Evolutionary conservation across 768 basidiomycete species (phyloP).

Genomic region (Tubosaeta brunneosetosa): DNA sequence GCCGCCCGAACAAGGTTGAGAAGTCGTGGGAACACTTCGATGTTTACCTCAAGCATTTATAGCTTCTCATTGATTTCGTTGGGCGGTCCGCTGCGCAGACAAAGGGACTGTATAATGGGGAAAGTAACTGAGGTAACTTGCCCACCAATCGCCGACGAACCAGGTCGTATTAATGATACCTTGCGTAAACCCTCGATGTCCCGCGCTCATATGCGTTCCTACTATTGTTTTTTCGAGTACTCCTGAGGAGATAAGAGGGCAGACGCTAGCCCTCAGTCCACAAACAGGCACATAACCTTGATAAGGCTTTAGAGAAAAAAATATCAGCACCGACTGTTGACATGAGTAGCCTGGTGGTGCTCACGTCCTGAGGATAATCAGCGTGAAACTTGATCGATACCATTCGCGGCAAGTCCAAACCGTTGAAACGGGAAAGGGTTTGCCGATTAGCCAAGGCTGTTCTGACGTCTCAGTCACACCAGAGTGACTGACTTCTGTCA

Average conservation of each 20-base stretch:
- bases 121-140: slow-evolving; percentile 1
- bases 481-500: background rate
- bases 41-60: background rate
- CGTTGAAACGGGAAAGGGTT: background rate
- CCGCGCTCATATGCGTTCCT: slow-evolving; percentile 35
- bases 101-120: slow-evolving; percentile 8
- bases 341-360: slow-evolving; percentile 7
- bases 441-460: background rate
- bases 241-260: slow-evolving; percentile 13
- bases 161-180: background rate
- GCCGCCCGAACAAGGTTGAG: background rate
- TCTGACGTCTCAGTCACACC: background rate
- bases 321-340: background rate
- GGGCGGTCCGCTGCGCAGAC: background rate
- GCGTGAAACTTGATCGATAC: slow-evolving; percentile 10
- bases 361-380: slow-evolving; percentile 7
- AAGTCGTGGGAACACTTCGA: background rate
- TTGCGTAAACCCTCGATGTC: slow-evolving; percentile 19
- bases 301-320: background rate
- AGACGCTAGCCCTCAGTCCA: background rate
- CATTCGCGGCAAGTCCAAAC: slow-evolving; percentile 10
- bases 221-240: slow-evolving; percentile 44
- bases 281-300: slow-evolving; percentile 16
- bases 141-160: slow-evolving; percentile 12
- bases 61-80: background rate